Evolutionary conservation across 2,329 filamentous ascomycete genomes (phyloP), one percentile per base, ranked within the genome.

Genomic region (Fusarium sambucinum): DNA sequence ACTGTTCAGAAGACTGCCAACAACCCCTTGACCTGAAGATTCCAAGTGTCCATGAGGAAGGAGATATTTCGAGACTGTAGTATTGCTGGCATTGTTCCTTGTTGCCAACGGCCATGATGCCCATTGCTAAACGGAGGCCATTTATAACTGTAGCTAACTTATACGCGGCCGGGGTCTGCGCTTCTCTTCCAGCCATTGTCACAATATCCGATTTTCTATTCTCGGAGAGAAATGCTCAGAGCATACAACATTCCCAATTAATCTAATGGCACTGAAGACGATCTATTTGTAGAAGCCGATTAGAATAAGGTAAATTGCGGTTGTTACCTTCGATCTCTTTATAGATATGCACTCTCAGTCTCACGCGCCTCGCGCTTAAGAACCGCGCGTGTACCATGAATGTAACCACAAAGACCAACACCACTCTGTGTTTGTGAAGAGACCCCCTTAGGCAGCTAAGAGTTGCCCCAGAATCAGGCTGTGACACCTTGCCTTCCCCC

Each of bases 401-500:
- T 45, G n/a, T 30, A 40, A 23, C 55, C 23, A 29, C 38, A 30
- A 37, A 60, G 10, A 42, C 58, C 30, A 56, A 56, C 59, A 44
- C 21, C 25, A 23, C 16, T 10, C 12, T 25, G 21, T 19, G 6
- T n/a, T 38, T 14, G 13, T 5, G 17, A n/a, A 29, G 27, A 33
- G 17, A n/a, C 19, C 37, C 17, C 37, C 4, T 29, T 32, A 35
- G 12, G 16, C 19, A 38, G 29, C n/a, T 30, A 27, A 54, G 45
- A 40, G 30, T 12, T 42, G 14, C 19, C 19, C 11, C 29, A 19
- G 14, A 25, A 47, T 38, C 42, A 48, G 48, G 42, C 59, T 56
- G 35, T 14, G 25, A 25, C 45, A 29, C 23, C 21, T 44, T 42
- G n/a, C 38, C 21, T 16, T 41, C 42, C 23, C 23, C 7, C 23